These are phyloP conservation scores for Ambrosiella beaveri DNA, from an alignment of 2,329 filamentous ascomycete genomes.

Conservation along the genomic window DNA sequence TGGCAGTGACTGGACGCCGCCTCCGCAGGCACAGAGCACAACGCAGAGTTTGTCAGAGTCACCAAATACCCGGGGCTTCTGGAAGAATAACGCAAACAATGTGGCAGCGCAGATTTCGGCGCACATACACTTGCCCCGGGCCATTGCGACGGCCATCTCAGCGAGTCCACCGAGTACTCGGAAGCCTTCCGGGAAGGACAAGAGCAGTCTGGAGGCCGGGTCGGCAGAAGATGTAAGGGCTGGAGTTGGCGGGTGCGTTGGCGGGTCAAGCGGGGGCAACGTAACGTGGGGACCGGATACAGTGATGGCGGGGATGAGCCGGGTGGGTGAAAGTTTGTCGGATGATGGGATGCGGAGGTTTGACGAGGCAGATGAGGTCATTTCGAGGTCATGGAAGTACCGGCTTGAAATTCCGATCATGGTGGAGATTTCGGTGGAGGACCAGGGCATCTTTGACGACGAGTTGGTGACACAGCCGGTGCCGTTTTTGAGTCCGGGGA, in stretches of 20 bases:
- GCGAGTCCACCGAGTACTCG: slow-evolving; percentile 28
- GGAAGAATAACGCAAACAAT: slow-evolving; percentile 27
- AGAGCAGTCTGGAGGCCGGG: slow-evolving; percentile 29
- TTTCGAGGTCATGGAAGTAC: slow-evolving; percentile 11
- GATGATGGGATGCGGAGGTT: slow-evolving; percentile 32
- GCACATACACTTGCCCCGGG: slow-evolving; percentile 19
- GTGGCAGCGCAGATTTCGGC: slow-evolving; percentile 25
- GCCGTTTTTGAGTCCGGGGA: slow-evolving; percentile 37
- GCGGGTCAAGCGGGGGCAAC: slow-evolving; percentile 17
- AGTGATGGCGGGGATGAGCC: slow-evolving; percentile 24
- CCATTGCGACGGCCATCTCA: slow-evolving; percentile 17
- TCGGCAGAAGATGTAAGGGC: background rate
- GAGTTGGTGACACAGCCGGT: slow-evolving; percentile 45
- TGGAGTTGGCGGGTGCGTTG: slow-evolving; percentile 12
- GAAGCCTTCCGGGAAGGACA: slow-evolving; percentile 40
- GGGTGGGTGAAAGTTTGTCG: slow-evolving; percentile 29
- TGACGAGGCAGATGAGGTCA: background rate
- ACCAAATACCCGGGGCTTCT: slow-evolving; percentile 35
- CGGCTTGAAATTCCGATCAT: slow-evolving; percentile 19
- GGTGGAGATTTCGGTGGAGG: slow-evolving; percentile 31
- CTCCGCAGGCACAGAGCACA: slow-evolving; percentile 6
- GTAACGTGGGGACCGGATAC: slow-evolving; percentile 34
- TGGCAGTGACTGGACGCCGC: slow-evolving; percentile 28
- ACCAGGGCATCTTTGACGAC: slow-evolving; percentile 50
- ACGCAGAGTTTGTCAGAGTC: slow-evolving; percentile 36